Base-by-base conservation (phyloP, 352 stramenopile genomes). In the Pythium coloratum region DNA sequence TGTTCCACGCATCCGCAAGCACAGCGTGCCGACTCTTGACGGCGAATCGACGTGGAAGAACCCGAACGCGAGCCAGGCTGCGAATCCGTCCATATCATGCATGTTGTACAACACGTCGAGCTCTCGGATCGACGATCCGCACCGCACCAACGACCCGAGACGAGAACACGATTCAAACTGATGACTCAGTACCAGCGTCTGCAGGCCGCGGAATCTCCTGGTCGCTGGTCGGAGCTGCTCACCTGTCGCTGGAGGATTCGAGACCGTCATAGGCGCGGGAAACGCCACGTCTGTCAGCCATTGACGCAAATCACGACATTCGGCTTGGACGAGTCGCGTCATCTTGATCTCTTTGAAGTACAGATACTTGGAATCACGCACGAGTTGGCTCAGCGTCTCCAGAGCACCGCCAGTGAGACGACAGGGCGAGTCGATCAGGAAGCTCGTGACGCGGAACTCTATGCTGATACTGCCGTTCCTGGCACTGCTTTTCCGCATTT, bases 391-490 rank as follows among this genome's bases (percentile, higher is more conserved):
- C 0, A 69, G 55, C n/a, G 62, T n/a, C 33, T 59, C 63, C 0
- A 64, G 20, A 34, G 63, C 63, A n/a, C 63, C 62, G 8, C 55
- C 55, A 28, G 46, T 57, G 34, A 69, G 38, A 3, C 32, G 38
- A 34, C 55, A 47, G 30, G 47, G 62, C n/a, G 51, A 40, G 5
- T 59, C 55, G 55, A 69, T 54, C 13, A 32, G 8, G 16, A 69
- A 57, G 33, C 55, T 57, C 44, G 63, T 69, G 20, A 69, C 26
- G 14, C 63, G 63, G 42, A 69, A 69, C 63, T 64, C 55, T n/a
- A 69, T 36, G 7, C 55, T 56, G 16, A 60, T 53, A n/a, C 14
- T 6, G 6, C 26, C 38, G 6, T 28, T 6, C 3, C 12, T 26
- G 0, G 10, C 38, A 18, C 18, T 49, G 40, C 40, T 24, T 24